Evolutionary conservation across 805 yeast genomes (phyloP), one percentile per base, ranked within the genome.

Genomic region (Hyphopichia homilentoma): DNA sequence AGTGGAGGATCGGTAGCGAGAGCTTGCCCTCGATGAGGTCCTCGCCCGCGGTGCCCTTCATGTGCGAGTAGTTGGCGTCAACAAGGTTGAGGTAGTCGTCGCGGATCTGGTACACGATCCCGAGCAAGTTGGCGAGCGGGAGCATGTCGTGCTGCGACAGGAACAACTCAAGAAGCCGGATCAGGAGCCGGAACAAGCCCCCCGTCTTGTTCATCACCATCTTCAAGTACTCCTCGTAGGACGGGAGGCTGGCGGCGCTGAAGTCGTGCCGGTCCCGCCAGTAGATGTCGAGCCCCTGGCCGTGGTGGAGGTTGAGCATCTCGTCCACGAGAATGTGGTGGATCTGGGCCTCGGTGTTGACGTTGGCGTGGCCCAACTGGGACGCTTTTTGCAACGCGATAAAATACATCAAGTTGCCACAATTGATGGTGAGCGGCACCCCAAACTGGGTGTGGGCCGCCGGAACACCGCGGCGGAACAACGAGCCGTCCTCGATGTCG

Each of bases 121-220:
- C 97, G n/a, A 89, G 52, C 14, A 80, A 43, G 49, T 85, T 83
- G 13, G 95, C 81, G 23, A 87, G 59, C 6, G 81, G 79, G 0
- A 79, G 33, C 5, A 24, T 28, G 8, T 23, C 14, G 11, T 21
- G 16, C 7, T 11, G 14, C 13, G 30, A 16, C 5, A 50, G 35
- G 26, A 41, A 43, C 11, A 45, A 47, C 34, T 72, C 79, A 73
- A 88, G 68, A 22, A 88, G 56, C 38, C 79, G 65, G 3, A 83
- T 77, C 0, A 90, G 79, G 21, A 89, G 61, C 41, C 96, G 66
- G 50, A 87, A 84, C 21, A 89, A 63, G 0, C 97, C 97, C 1
- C 95, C 96, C 0, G 97, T 89, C 32, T 64, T 89, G 50, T 86
- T 80, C 71, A 75, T 74, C 6, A 84, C 95, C 96, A 90, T 89